These are phyloP conservation scores for Starmerella ratchasimensis DNA, from an alignment of 805 yeast genomes.

Conservation along the genomic window DNA sequence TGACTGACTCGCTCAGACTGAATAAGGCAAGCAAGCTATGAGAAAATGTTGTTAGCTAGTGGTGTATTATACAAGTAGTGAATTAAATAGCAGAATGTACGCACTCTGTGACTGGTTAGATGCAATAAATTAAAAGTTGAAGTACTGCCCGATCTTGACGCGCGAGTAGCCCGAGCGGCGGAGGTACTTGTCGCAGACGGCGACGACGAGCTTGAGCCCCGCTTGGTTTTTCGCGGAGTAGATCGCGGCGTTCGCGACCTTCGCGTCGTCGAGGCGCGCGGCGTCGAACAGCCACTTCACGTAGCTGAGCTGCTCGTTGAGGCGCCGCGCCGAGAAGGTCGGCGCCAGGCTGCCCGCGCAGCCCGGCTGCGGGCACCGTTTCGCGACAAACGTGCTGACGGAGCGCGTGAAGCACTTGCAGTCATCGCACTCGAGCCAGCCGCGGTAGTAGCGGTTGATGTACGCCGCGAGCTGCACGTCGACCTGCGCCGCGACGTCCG, in stretches of 20 bases:
- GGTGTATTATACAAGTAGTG: neutral
- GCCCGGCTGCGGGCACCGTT: conserved; percentile 47
- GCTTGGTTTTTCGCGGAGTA: conserved; percentile 67
- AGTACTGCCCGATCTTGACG: conserved; percentile 10
- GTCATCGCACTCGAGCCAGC: conserved; percentile 78
- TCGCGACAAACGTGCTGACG: conserved; percentile 73
- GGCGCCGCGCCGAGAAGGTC: conserved; percentile 59
- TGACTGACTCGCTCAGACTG: too few species aligned
- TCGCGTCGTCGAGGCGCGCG: conserved; percentile 38
- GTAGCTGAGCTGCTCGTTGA: conserved; percentile 77
- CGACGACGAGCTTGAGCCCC: conserved; percentile 38
- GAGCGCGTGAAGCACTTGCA: conserved; percentile 79
- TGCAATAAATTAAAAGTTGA: too few species aligned
- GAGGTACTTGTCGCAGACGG: conserved; percentile 40
- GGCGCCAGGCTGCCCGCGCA: conserved; percentile 50
- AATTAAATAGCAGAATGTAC: too few species aligned
- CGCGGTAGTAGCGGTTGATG: conserved; percentile 69
- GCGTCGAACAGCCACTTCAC: conserved; percentile 61
- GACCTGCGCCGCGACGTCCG: conserved; percentile 55
- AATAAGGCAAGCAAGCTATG: too few species aligned
- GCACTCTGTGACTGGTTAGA: too few species aligned
- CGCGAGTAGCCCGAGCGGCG: conserved; percentile 11
- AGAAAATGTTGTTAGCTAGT: too few species aligned
- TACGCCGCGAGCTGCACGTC: conserved; percentile 58
- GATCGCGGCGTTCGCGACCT: conserved; percentile 48